These are phyloP conservation scores for Dendrocalamus sinicus DNA, from an alignment of 176 grass and related monocot species.

Conservation along the genomic window DNA sequence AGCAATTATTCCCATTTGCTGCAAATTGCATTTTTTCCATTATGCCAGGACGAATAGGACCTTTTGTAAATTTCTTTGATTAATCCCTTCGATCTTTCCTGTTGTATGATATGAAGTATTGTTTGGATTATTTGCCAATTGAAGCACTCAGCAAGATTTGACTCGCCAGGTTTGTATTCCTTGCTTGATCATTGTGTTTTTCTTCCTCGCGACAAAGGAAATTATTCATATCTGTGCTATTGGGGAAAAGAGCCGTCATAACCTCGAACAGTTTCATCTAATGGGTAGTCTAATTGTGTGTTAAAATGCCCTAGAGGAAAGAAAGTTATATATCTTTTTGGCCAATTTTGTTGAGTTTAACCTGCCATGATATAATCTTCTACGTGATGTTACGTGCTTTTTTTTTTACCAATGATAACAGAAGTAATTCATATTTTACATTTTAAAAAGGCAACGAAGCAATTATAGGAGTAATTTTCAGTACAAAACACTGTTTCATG, in stretches of 20 bases:
- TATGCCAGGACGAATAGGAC: conserved; percentile 18
- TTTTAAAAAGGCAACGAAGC: background rate
- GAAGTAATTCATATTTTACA: background rate
- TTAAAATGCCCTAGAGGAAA: background rate
- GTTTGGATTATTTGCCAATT: background rate
- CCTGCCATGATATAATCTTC: background rate
- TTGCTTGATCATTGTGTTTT: background rate
- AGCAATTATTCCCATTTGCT: conserved; percentile 37
- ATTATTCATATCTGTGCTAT: background rate
- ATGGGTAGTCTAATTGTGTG: background rate
- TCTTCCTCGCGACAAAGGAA: background rate
- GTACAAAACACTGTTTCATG: background rate
- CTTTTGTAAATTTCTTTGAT: background rate
- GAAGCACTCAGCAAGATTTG: conserved; percentile 34
- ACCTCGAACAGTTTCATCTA: background rate
- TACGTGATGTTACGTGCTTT: background rate
- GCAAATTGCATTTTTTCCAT: conserved; percentile 19
- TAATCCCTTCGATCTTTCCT: conserved; percentile 14
- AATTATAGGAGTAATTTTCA: background rate
- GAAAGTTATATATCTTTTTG: background rate
- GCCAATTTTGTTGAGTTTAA: background rate
- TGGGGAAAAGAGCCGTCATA: background rate
- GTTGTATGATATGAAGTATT: conserved; percentile 36
- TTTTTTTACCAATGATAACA: background rate
- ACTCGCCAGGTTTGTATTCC: conserved; percentile 23